phyloP scores from a whole-genome alignment of 2,329 filamentous ascomycete species.

The Penicillium sp. region DNA sequence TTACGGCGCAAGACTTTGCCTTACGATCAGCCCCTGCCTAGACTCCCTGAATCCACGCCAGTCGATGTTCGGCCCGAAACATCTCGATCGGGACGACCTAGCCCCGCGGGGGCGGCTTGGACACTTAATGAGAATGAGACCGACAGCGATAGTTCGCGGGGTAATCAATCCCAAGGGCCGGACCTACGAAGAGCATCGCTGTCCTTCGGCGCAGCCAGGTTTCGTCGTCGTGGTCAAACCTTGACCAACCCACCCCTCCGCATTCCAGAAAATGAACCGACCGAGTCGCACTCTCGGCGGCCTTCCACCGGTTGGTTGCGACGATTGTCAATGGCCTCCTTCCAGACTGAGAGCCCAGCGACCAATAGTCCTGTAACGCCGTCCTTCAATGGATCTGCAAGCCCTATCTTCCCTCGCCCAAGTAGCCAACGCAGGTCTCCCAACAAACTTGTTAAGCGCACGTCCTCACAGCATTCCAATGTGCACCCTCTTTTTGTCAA shows the following conservation, averaged over 20 bases:
- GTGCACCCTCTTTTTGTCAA: slow-evolving; percentile 36
- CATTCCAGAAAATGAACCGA: slow-evolving; percentile 26
- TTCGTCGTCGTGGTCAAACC: slow-evolving; percentile 40
- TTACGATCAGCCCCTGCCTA: slow-evolving; percentile 12
- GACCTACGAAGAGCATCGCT: slow-evolving; percentile 25
- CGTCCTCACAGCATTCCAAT: slow-evolving; percentile 54
- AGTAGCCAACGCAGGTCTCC: slow-evolving; percentile 37
- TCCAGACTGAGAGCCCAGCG: slow-evolving; percentile 48
- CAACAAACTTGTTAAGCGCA: slow-evolving; percentile 65
- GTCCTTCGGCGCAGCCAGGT: slow-evolving; percentile 30
- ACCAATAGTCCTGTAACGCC: slow-evolving; percentile 54
- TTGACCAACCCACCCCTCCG: slow-evolving; percentile 32
- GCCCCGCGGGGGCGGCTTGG: slow-evolving; percentile 16
- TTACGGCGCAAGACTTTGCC: slow-evolving; percentile 29
- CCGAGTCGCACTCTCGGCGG: slow-evolving; percentile 33
- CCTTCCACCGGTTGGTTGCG: slow-evolving; percentile 57
- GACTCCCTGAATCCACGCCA: background rate
- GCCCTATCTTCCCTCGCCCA: slow-evolving; percentile 46
- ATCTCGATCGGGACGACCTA: slow-evolving; percentile 20
- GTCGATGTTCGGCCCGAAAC: slow-evolving; percentile 19
- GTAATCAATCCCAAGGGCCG: slow-evolving; percentile 12
- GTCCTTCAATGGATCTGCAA: slow-evolving; percentile 55
- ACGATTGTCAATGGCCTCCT: slow-evolving; percentile 55
- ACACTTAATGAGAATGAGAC: slow-evolving; percentile 12
- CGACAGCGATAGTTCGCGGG: slow-evolving; percentile 10